Evolutionary conservation across 768 basidiomycete genomes (phyloP).

Genomic region (Galerina marginata): DNA sequence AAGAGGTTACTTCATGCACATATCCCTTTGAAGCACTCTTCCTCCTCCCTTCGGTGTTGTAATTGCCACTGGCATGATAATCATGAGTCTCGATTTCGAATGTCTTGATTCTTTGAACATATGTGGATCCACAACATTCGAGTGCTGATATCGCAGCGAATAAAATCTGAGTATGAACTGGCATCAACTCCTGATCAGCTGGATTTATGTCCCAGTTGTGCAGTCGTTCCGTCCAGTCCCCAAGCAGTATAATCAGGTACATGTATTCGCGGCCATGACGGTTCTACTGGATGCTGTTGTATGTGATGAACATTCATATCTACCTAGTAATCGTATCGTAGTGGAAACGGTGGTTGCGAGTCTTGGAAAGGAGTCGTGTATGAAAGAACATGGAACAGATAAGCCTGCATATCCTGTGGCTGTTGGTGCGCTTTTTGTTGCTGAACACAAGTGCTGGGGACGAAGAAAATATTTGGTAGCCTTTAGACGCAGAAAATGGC

Average conservation of each 20-base stretch:
- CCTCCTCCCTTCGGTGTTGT: too few species aligned
- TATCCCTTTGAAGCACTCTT: too few species aligned
- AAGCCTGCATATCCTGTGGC: slow-evolving; percentile 29
- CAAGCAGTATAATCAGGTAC: slow-evolving; percentile 67
- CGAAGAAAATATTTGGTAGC: slow-evolving; percentile 76
- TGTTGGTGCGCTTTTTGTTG: slow-evolving; percentile 32
- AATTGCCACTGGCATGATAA: too few species aligned
- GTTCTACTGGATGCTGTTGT: slow-evolving; percentile 39
- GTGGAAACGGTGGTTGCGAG: slow-evolving; percentile 43
- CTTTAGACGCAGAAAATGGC: slow-evolving; percentile 76
- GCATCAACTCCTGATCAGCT: too few species aligned
- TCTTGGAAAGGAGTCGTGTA: slow-evolving; percentile 58
- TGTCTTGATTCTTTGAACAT: too few species aligned
- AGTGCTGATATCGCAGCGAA: too few species aligned
- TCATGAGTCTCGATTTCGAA: too few species aligned
- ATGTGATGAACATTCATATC: slow-evolving; percentile 30
- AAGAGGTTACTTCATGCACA: too few species aligned
- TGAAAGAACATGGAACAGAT: slow-evolving; percentile 46
- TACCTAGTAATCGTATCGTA: slow-evolving; percentile 32
- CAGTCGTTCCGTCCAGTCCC: slow-evolving; percentile 92
- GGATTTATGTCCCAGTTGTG: too few species aligned
- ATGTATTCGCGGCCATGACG: slow-evolving; percentile 27
- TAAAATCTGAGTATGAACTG: too few species aligned
- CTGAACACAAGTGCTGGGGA: too few species aligned
- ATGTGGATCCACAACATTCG: too few species aligned